A percentile compares a stretch with the other conserved stretches of the same genome.
These are phyloP conservation scores for Spergularia marina DNA, from an alignment of 148 eudicot species.

Conservation along the genomic window DNA sequence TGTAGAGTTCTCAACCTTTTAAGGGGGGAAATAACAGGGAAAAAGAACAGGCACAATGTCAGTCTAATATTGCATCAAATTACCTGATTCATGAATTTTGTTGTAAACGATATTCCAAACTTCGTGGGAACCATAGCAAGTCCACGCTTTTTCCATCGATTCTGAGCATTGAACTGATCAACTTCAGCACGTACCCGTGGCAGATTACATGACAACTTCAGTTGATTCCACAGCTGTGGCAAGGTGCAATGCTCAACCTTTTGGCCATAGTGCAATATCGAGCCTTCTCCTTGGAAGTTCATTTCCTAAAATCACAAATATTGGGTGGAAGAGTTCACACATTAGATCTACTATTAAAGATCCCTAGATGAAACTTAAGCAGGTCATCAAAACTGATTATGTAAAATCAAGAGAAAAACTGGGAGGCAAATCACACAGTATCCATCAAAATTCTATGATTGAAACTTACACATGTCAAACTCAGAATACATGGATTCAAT, in stretches of 20 bases:
- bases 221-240: constrained; percentile 70
- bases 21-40: neutral
- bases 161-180: constrained; percentile 64
- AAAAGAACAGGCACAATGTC: neutral
- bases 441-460: neutral
- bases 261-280: constrained; percentile 79
- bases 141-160: constrained; percentile 94
- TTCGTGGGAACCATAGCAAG: constrained; percentile 83
- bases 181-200: constrained; percentile 49
- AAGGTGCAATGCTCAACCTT: constrained; percentile 69
- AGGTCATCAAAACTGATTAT: neutral
- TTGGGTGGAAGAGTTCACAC: constrained; percentile 4
- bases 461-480: neutral
- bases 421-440: neutral
- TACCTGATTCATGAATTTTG: constrained; percentile 99
- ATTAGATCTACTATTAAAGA: neutral
- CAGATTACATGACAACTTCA: constrained; percentile 64
- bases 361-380: neutral
- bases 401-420: neutral
- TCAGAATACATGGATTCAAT: neutral
- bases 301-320: constrained; percentile 55
- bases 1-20: neutral
- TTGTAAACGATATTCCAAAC: constrained; percentile 87
- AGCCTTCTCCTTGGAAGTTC: constrained; percentile 77
- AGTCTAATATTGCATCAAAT: neutral